Percentiles rank a stretch among this genome's conserved stretches.
Evolutionary conservation across 2,329 filamentous ascomycete genomes (phyloP).

Genomic region (Colletotrichum tanaceti): DNA sequence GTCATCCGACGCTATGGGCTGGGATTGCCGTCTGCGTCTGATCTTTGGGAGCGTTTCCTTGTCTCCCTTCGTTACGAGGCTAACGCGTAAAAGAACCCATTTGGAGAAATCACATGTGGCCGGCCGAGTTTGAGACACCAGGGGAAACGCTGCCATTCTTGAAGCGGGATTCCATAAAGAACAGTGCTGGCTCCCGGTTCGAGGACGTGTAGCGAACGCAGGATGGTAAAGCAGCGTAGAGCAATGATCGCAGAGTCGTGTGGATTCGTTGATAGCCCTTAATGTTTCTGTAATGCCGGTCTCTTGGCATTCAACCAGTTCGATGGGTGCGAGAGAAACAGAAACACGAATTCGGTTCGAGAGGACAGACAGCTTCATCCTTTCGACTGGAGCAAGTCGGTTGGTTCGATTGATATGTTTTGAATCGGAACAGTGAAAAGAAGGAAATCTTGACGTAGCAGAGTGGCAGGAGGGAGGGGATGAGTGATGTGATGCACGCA

Average conservation of each 20-base stretch:
- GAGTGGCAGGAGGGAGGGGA: background rate
- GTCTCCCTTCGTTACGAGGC: slow-evolving; percentile 16
- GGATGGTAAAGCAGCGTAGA: background rate
- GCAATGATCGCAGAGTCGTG: slow-evolving; percentile 1
- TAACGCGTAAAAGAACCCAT: background rate
- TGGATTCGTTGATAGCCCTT: slow-evolving; percentile 2
- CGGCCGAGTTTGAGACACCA: background rate
- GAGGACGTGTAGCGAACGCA: background rate
- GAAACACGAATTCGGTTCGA: too few relatives aligned
- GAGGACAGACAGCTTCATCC: background rate
- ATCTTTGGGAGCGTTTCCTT: slow-evolving; percentile 5
- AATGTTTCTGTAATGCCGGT: background rate
- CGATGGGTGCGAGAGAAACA: background rate
- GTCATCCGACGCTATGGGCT: slow-evolving; percentile 27
- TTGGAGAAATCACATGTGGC: background rate
- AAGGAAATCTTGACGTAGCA: background rate
- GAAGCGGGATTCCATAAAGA: background rate
- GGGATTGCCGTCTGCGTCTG: slow-evolving; percentile 17
- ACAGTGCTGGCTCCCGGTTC: too few relatives aligned
- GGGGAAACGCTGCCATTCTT: background rate
- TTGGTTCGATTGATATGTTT: background rate
- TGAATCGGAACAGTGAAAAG: background rate
- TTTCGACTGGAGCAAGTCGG: background rate
- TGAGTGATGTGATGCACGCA: background rate
- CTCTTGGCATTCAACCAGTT: background rate